Base-by-base conservation (phyloP, 2,329 filamentous ascomycete species). In the Colletotrichum sidae region DNA sequence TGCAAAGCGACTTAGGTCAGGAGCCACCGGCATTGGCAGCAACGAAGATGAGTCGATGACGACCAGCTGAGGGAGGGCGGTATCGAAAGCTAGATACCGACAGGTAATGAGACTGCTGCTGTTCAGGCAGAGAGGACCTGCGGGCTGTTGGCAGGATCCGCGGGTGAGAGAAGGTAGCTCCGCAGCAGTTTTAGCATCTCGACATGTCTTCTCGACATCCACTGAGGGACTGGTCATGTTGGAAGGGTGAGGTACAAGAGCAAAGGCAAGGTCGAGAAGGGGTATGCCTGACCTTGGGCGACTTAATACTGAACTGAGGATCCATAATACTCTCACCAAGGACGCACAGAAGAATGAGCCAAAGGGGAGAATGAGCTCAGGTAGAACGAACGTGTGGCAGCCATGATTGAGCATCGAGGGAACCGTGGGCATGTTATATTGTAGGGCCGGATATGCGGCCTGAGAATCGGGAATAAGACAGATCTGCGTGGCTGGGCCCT, bases 1-100 rank as follows among this genome's bases (percentile, higher is more conserved):
- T 1, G 76, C 80, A 71, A 88, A 96, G 63, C 84, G 82, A 39
- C 81, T 83, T 34, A 97, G 85, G 74, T 93, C 83, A 4, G 92
- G 92, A 33, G 80, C 81, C 56, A 83, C 76, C 50, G 90, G 90
- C 1, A 84, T 75, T n/a, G 80, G 67, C 8, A 73, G 72, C 42
- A 49, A n/a, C 25, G 66, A 38, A 15, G 54, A 44, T 25, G 60
- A 66, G 41, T 65, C 47, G 25, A 37, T 10, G 53, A 45, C 49
- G n/a, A 61, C 35, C 60, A 60, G 70, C 13, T 65, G 55, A 3
- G 82, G 81, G 4, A 83, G 68, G 3, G 67, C 53, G 17, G 77
- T 80, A 17, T 75, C 70, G 64, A 82, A 81, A 13, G 78, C 77
- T 6, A 84, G 73, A 67, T 83, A 83, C 4, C 77, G 70, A 55